These are phyloP conservation scores for Radiomyces spectabilis DNA, from an alignment of 192 early-diverging fungal genomes.

Conservation along the genomic window DNA sequence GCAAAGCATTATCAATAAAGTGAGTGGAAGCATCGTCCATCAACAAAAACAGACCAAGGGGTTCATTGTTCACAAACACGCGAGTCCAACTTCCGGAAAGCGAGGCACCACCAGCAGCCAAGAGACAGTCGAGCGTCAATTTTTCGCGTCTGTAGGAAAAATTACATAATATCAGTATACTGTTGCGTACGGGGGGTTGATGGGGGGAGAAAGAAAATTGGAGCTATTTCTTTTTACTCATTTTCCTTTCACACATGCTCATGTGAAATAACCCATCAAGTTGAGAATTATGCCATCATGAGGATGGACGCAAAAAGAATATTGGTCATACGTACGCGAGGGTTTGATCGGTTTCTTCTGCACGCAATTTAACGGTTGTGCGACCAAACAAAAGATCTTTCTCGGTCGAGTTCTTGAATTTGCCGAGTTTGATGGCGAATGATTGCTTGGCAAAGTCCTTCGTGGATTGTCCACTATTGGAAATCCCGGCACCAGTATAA, in stretches of 20 bases:
- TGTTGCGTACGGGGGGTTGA: too few relatives aligned
- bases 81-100: constrained; percentile 36
- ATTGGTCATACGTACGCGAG: constrained; percentile 16
- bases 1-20: constrained; percentile 14
- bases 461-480: constrained; percentile 37
- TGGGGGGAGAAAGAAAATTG: too few relatives aligned
- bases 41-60: constrained; percentile 37
- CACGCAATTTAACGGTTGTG: constrained; percentile 35
- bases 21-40: constrained; percentile 30
- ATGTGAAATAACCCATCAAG: background rate
- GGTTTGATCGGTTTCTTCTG: constrained; percentile 38
- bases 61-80: constrained; percentile 35
- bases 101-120: constrained; percentile 32
- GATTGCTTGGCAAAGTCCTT: constrained; percentile 44
- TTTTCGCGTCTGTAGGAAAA: constrained; percentile 33
- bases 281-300: too few relatives aligned
- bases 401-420: constrained; percentile 23
- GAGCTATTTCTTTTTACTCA: too few relatives aligned
- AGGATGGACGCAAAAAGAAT: background rate
- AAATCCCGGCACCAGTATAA: constrained; percentile 26
- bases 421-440: constrained; percentile 34
- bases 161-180: too few relatives aligned
- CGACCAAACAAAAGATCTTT: constrained; percentile 21
- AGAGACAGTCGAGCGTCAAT: constrained; percentile 29
- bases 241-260: background rate